Evolutionary conservation across 192 early-diverging fungal genomes (phyloP).

Genomic region (Coemansia erecta): DNA sequence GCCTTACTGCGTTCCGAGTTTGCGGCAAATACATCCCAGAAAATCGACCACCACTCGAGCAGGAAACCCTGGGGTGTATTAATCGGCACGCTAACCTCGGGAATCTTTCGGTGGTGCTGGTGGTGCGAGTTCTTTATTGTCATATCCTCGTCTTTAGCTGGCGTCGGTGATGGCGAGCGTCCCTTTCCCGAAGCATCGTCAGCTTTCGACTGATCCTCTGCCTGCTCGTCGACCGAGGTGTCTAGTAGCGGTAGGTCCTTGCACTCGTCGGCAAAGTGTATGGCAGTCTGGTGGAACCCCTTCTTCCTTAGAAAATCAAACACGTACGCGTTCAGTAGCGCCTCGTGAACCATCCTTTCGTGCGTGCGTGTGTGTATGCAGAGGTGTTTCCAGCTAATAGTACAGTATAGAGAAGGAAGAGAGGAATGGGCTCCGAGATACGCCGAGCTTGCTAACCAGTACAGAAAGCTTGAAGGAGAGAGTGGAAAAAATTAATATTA

Average conservation of each 20-base stretch:
- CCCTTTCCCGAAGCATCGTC: too few relatives aligned
- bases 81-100: slow-evolving; percentile 22
- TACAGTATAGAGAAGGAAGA: neutral
- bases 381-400: neutral
- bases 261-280: slow-evolving; percentile 44
- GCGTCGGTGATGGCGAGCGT: too few relatives aligned
- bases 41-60: slow-evolving; percentile 39
- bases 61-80: slow-evolving; percentile 27
- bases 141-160: neutral
- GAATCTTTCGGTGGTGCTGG: slow-evolving; percentile 5
- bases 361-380: neutral
- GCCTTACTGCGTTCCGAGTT: slow-evolving; percentile 19
- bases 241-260: slow-evolving; percentile 21
- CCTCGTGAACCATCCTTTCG: slow-evolving; percentile 25
- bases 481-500: too few relatives aligned
- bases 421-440: too few relatives aligned
- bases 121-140: neutral
- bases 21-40: slow-evolving; percentile 34
- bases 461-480: too few relatives aligned
- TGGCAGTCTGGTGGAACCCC: slow-evolving; percentile 29
- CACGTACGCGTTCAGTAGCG: slow-evolving; percentile 42
- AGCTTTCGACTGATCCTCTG: too few relatives aligned
- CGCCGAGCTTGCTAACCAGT: too few relatives aligned
- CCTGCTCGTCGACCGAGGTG: slow-evolving; percentile 12
- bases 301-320: slow-evolving; percentile 43